A percentile compares a stretch with the other conserved stretches of the same genome.
Evolutionary conservation across 495 filamentous ascomycete genomes (phyloP).

Genomic region (Neurospora sp.): DNA sequence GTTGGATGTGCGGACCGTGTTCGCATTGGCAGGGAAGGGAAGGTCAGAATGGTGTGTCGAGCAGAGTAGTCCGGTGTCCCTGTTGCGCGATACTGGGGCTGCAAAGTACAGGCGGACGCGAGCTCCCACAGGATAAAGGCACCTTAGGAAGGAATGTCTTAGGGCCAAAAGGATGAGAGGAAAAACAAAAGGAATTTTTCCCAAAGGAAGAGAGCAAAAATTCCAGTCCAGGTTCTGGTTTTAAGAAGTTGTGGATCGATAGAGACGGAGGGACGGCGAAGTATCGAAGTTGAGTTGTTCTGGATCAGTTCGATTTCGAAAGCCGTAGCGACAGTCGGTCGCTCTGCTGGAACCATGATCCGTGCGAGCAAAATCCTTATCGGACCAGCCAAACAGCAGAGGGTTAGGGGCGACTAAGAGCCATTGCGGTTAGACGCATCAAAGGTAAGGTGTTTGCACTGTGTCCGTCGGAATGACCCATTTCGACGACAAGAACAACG

Average conservation of each 20-base stretch:
- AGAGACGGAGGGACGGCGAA: too few species aligned
- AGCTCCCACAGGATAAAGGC: background rate
- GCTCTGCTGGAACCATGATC: too few species aligned
- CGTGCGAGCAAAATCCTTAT: background rate
- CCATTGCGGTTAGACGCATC: background rate
- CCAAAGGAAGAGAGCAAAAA: background rate
- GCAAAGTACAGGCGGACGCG: background rate
- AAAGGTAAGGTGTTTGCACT: background rate
- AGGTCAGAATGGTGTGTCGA: background rate
- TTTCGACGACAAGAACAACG: background rate
- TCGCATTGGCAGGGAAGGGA: background rate
- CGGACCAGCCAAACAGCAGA: background rate
- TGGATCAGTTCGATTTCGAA: too few species aligned
- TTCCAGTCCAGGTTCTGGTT: background rate
- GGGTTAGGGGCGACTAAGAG: background rate
- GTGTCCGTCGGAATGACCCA: background rate
- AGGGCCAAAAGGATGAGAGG: background rate
- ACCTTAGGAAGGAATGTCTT: background rate
- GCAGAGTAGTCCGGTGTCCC: background rate
- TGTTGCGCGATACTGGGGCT: background rate
- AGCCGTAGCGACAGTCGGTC: too few species aligned
- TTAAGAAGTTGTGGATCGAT: too few species aligned
- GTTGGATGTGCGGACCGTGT: background rate
- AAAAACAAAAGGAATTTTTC: background rate
- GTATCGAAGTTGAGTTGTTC: too few species aligned